These are phyloP conservation scores for Gastroboletus turbinatus DNA, from an alignment of 1,284 basidiomycete species.

Conservation along the genomic window DNA sequence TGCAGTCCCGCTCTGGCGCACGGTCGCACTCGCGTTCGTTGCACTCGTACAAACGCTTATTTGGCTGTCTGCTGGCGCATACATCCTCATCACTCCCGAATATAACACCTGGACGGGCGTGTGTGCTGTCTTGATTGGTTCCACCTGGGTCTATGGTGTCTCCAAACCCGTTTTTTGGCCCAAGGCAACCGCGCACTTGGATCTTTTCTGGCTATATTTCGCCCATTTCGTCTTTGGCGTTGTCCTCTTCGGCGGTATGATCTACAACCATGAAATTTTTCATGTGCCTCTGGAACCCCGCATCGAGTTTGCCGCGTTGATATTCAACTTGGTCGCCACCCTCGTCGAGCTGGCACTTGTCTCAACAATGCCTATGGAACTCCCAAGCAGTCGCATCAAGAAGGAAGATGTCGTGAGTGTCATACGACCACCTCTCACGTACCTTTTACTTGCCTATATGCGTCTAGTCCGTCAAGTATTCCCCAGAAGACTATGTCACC, in stretches of 20 bases:
- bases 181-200: constrained; percentile 42
- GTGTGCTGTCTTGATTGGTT: constrained; percentile 36
- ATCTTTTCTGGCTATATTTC: constrained; percentile 45
- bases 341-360: constrained; percentile 35
- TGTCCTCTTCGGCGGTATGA: constrained; percentile 38
- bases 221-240: constrained; percentile 36
- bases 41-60: constrained; percentile 42
- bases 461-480: constrained; percentile 41
- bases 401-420: constrained; percentile 40
- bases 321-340: constrained; percentile 38
- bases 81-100: constrained; percentile 31
- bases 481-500: constrained; percentile 64
- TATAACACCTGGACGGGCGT: constrained; percentile 25
- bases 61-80: constrained; percentile 46
- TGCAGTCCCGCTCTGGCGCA: constrained; percentile 53
- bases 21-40: constrained; percentile 48
- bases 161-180: constrained; percentile 41
- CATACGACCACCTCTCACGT: neutral
- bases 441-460: neutral
- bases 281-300: constrained; percentile 32
- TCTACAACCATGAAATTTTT: constrained; percentile 39
- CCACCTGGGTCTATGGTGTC: constrained; percentile 50
- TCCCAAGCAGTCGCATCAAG: constrained; percentile 42
- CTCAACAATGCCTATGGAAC: constrained; percentile 44
- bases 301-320: constrained; percentile 28